Percentiles rank a stretch among this genome's conserved stretches.
Evolutionary conservation across 805 yeast species (phyloP).

Genomic region (Candida parachauliodes): DNA sequence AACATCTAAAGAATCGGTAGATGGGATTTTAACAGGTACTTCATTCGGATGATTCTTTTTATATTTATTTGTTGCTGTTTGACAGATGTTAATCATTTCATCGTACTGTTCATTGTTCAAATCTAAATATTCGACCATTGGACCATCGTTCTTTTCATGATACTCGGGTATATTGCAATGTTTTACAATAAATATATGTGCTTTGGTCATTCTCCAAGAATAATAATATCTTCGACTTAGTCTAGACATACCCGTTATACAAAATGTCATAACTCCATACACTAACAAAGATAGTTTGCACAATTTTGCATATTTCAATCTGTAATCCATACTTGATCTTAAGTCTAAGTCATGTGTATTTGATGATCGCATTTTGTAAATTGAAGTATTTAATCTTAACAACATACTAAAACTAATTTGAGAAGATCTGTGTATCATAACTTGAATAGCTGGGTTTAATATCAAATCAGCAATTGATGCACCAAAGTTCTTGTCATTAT

Average conservation of each 20-base stretch:
- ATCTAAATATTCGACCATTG: slow-evolving; percentile 11
- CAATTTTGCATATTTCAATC: slow-evolving; percentile 18
- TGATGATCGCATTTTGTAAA: slow-evolving; percentile 19
- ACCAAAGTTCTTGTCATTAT: slow-evolving; percentile 37
- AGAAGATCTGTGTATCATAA: slow-evolving; percentile 22
- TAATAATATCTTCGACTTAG: slow-evolving; percentile 59
- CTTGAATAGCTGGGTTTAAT: slow-evolving; percentile 36
- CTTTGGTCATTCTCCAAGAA: slow-evolving; percentile 66
- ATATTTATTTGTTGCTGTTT: slow-evolving; percentile 14
- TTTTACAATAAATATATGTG: slow-evolving; percentile 42
- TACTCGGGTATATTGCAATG: slow-evolving; percentile 28
- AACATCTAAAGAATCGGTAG: background rate
- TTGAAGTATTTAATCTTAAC: slow-evolving; percentile 20
- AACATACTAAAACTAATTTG: slow-evolving; percentile 24
- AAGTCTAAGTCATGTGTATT: slow-evolving; percentile 19
- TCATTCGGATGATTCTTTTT: slow-evolving; percentile 3
- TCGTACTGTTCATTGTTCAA: slow-evolving; percentile 20
- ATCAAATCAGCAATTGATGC: slow-evolving; percentile 40
- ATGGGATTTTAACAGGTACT: background rate
- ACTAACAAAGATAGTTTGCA: slow-evolving; percentile 22
- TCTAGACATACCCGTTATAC: slow-evolving; percentile 28
- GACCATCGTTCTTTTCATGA: slow-evolving; percentile 14
- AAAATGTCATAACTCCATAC: slow-evolving; percentile 16
- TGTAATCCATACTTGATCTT: slow-evolving; percentile 16
- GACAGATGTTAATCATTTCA: slow-evolving; percentile 22